These are phyloP conservation scores for Psidium friedrichsthalianum DNA, from an alignment of 345 rosid species.

Conservation along the genomic window DNA sequence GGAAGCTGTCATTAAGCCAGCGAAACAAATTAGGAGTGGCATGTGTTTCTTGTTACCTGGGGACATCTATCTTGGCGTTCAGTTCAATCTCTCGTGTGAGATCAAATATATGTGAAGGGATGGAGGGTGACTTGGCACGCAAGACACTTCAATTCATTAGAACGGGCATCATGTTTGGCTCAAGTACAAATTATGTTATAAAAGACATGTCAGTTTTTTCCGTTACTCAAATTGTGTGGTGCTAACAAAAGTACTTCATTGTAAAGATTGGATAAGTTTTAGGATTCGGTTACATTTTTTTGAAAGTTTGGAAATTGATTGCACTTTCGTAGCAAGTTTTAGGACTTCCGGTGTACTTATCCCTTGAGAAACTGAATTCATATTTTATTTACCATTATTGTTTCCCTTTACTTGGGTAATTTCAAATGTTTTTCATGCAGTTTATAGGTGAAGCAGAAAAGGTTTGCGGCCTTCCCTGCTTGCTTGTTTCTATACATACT, in stretches of 20 bases:
- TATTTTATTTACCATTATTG: too few species aligned
- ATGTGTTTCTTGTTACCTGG: neutral
- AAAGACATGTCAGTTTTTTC: neutral
- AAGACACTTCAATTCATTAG: neutral
- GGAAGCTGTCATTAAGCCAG: neutral
- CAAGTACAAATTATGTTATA: neutral
- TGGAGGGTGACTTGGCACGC: neutral
- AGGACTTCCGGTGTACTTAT: rapidly evolving
- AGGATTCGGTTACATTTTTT: too few species aligned
- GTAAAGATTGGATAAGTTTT: neutral
- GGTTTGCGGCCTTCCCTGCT: neutral
- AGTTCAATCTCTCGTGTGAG: neutral
- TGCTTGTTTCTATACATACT: neutral
- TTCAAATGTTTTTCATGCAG: too few species aligned
- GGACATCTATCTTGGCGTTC: neutral
- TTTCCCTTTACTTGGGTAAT: too few species aligned
- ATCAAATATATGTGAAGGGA: neutral
- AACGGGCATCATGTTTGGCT: neutral
- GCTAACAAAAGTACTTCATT: neutral
- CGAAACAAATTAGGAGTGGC: neutral
- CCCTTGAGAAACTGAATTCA: neutral
- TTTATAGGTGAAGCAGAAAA: neutral
- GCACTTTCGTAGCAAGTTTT: neutral
- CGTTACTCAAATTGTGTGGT: neutral
- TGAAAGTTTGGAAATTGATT: too few species aligned